These are phyloP conservation scores for Amoeboaphelidium protococcarum DNA, from an alignment of 371 early-diverging fungal genomes.

Conservation along the genomic window DNA sequence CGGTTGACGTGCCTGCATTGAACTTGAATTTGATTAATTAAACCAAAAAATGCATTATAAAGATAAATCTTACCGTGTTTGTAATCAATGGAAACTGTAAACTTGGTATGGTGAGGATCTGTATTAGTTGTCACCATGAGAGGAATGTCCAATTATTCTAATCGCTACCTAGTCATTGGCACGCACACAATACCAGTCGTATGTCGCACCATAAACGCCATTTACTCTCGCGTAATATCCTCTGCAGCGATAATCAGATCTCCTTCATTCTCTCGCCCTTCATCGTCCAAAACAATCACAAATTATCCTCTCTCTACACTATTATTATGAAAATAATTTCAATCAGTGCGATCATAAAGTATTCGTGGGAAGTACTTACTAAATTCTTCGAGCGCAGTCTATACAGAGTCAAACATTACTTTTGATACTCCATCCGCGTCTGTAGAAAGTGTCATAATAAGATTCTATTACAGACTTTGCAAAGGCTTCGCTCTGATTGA, in stretches of 20 bases:
- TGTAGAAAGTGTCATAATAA: too few species aligned
- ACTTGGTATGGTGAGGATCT: constrained; percentile 69
- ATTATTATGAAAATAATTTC: background rate
- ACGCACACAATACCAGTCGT: constrained; percentile 80
- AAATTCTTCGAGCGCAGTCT: constrained; percentile 39
- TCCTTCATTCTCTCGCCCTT: constrained; percentile 92
- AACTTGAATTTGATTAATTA: too few species aligned
- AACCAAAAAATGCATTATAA: too few species aligned
- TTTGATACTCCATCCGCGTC: background rate
- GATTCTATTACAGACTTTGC: too few species aligned
- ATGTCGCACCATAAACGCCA: constrained; percentile 79
- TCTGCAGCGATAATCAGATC: constrained; percentile 83
- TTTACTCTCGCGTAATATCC: constrained; percentile 54
- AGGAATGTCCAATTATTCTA: constrained; percentile 56
- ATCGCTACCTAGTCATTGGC: constrained; percentile 37
- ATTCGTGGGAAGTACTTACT: constrained; percentile 17
- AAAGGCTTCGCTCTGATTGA: too few species aligned
- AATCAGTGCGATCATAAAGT: background rate
- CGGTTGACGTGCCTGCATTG: constrained; percentile 58
- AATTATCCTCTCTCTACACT: constrained; percentile 32
- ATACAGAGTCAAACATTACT: constrained; percentile 33
- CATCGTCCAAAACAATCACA: constrained; percentile 77
- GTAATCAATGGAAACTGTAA: constrained; percentile 69
- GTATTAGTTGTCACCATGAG: constrained; percentile 71
- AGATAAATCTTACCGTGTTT: constrained; percentile 19